These are phyloP conservation scores for Amylocarpus encephaloides DNA, from an alignment of 2,329 filamentous ascomycete species.

Conservation along the genomic window DNA sequence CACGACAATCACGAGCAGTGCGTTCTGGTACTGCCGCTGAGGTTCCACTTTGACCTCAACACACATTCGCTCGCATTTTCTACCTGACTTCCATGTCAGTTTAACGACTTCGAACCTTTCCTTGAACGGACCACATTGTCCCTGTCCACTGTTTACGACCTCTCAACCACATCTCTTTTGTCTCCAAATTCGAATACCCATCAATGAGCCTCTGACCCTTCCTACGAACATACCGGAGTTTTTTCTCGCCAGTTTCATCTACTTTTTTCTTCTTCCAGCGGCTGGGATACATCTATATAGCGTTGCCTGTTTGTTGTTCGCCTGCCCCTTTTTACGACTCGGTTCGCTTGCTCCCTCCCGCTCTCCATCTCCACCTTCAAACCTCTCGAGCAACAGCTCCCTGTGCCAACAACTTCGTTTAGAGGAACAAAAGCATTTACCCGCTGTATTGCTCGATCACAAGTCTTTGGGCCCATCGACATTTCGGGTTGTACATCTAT, in stretches of 20 bases:
- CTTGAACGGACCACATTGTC: conserved; percentile 29
- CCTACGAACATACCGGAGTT: conserved; percentile 32
- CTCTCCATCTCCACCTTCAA: conserved; percentile 15
- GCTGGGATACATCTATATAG: conserved; percentile 33
- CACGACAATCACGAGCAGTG: conserved; percentile 15
- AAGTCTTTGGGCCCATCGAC: conserved; percentile 26
- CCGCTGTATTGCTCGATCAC: conserved; percentile 26
- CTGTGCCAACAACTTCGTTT: conserved; percentile 31
- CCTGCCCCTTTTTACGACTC: conserved; percentile 17
- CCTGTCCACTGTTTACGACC: conserved; percentile 30
- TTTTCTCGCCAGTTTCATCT: conserved; percentile 24
- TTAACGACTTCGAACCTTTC: conserved; percentile 33
- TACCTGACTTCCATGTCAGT: conserved; percentile 30
- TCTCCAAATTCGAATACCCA: conserved; percentile 39
- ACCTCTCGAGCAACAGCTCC: conserved; percentile 26
- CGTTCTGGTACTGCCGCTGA: conserved; percentile 23
- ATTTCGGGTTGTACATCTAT: conserved; percentile 31
- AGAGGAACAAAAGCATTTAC: conserved; percentile 33
- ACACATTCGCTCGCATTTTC: conserved; percentile 22
- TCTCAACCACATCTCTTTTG: conserved; percentile 46
- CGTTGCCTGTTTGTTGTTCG: conserved; percentile 32
- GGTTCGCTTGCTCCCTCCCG: conserved; percentile 20
- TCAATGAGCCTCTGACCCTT: conserved; percentile 37
- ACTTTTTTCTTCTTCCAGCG: conserved; percentile 25
- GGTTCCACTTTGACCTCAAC: conserved; percentile 23